A percentile compares a stretch with the other conserved stretches of the same genome.
These are phyloP conservation scores for Ceratocystis ficicola DNA, from an alignment of 2,329 filamentous ascomycete species.

Conservation along the genomic window DNA sequence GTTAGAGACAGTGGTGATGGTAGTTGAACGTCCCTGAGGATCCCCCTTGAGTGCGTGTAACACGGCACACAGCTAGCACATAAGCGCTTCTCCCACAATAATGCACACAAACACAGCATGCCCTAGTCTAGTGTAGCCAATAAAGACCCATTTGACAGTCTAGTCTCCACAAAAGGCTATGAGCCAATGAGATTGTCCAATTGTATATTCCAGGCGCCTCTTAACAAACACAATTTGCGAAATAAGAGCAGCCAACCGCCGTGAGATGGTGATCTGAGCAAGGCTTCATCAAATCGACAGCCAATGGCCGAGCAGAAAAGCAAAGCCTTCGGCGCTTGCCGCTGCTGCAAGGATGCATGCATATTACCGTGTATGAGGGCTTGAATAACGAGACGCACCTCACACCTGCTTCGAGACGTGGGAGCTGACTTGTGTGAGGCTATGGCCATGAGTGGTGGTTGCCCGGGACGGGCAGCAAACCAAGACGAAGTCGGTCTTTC, in stretches of 20 bases:
- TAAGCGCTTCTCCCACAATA: conserved; percentile 1
- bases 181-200: neutral
- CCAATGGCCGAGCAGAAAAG: neutral
- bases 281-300: neutral
- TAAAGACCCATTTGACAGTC: neutral
- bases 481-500: neutral
- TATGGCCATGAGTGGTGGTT: neutral
- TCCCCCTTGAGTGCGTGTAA: neutral
- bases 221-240: neutral
- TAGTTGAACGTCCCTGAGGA: too few species aligned
- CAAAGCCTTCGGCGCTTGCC: neutral
- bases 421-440: neutral
- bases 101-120: neutral
- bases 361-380: neutral
- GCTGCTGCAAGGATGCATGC: neutral
- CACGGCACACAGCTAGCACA: neutral
- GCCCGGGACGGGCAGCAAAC: neutral
- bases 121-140: neutral
- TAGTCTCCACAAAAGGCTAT: neutral
- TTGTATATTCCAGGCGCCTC: conserved; percentile 8
- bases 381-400: neutral
- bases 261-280: neutral
- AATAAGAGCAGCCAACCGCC: conserved; percentile 5
- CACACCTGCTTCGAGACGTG: neutral
- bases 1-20: too few species aligned